phyloP scores from a whole-genome alignment of 2,329 filamentous ascomycete genomes.

The Colletotrichum eremochloae region DNA sequence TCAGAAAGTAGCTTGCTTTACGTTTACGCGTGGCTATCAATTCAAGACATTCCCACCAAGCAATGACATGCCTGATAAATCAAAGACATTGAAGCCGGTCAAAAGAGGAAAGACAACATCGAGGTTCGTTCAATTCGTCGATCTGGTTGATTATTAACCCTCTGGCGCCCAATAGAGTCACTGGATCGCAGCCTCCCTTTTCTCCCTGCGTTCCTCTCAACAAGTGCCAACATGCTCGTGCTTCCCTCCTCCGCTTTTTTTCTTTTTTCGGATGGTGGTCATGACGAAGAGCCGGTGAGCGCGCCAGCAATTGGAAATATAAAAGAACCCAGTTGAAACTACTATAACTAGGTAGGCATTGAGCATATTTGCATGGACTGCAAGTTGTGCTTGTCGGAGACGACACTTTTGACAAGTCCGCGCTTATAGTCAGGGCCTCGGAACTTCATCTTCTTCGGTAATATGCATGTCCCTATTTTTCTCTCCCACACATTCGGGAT shows the following conservation, averaged over 20 bases:
- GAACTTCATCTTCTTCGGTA: neutral
- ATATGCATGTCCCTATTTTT: conserved; percentile 6
- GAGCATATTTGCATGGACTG: neutral
- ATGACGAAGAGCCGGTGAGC: conserved; percentile 4
- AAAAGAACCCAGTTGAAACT: neutral
- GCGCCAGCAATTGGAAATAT: neutral
- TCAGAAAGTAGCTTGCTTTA: conserved; percentile 34
- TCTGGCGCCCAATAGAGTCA: conserved; percentile 8
- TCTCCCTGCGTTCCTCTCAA: conserved; percentile 41
- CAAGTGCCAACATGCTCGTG: conserved; percentile 34
- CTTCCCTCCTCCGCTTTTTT: conserved; percentile 2
- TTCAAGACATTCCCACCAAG: conserved; percentile 25
- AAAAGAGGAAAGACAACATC: conserved; percentile 22
- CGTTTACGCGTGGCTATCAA: conserved; percentile 21
- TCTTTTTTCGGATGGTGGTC: neutral
- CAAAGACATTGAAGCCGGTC: conserved; percentile 33
- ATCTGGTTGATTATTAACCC: conserved; percentile 28
- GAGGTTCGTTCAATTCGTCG: conserved; percentile 17
- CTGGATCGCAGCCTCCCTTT: conserved; percentile 25
- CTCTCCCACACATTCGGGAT: conserved; percentile 28
- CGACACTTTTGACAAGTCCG: neutral
- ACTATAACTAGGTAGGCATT: neutral
- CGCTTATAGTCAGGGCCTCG: neutral
- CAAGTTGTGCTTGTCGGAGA: too few relatives aligned
- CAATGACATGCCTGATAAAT: conserved; percentile 27